These are phyloP conservation scores for Herpetospermum pedunculosum DNA, from an alignment of 306 rosid genomes.

Conservation along the genomic window DNA sequence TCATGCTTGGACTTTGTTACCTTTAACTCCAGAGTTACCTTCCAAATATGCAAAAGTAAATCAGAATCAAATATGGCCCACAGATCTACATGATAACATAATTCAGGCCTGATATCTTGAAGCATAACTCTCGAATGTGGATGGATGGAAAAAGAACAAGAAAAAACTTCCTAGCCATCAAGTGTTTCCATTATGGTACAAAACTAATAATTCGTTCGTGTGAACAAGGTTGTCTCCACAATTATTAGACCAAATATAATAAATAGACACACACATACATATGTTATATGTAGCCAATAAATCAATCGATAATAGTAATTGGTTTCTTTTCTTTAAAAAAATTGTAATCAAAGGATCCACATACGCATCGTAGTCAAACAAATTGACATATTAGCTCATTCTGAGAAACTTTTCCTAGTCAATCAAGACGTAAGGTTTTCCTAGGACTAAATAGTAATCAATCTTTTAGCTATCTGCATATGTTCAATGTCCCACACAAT, in stretches of 20 bases:
- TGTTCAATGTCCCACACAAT: background rate
- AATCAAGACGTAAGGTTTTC: background rate
- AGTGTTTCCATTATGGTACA: background rate
- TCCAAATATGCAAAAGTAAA: conserved; percentile 9
- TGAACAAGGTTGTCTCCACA: background rate
- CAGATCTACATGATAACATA: background rate
- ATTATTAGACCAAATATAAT: background rate
- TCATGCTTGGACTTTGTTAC: conserved; percentile 45
- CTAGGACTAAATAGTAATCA: background rate
- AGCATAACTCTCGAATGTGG: background rate
- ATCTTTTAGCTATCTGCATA: background rate
- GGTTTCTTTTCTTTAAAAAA: background rate
- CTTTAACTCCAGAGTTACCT: conserved; percentile 69
- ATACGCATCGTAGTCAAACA: background rate
- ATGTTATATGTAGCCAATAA: background rate
- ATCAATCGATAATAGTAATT: background rate
- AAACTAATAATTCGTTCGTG: conserved; percentile 1
- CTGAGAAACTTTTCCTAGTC: background rate
- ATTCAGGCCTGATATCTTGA: background rate
- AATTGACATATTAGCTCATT: background rate
- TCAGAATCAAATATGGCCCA: background rate
- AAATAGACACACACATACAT: background rate
- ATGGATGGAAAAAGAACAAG: background rate
- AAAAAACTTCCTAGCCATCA: background rate
- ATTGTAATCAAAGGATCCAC: background rate